Conservation (phyloP, 805 yeast species). For the Ogataea zsoltii region DNA sequence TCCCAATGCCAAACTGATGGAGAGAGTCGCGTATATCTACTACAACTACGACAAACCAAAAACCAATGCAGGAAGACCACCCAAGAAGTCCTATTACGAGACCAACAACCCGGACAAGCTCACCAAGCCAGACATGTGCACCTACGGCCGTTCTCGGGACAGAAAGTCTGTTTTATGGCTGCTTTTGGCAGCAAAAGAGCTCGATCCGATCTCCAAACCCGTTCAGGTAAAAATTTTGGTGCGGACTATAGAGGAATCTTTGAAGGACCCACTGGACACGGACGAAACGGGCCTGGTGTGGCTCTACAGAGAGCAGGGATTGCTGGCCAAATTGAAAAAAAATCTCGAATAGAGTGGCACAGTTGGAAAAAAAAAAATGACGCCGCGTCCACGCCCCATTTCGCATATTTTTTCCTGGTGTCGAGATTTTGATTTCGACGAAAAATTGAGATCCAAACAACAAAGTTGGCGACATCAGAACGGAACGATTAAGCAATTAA, state of each 20-base stretch:
- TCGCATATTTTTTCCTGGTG: neutral
- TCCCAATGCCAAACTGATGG: slow-evolving; percentile 40
- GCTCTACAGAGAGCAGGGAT: slow-evolving; percentile 30
- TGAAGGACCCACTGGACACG: slow-evolving; percentile 8
- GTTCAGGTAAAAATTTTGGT: slow-evolving; percentile 27
- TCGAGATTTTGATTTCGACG: slow-evolving; percentile 1
- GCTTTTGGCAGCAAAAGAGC: slow-evolving; percentile 69
- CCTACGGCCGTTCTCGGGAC: slow-evolving; percentile 56
- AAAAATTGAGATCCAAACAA: neutral
- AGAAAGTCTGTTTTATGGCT: slow-evolving; percentile 81
- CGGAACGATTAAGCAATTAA: slow-evolving; percentile 2
- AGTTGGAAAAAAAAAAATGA: neutral
- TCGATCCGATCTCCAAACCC: slow-evolving; percentile 44
- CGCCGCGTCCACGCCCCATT: too few species aligned
- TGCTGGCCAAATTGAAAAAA: slow-evolving; percentile 24
- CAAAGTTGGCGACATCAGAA: too few species aligned
- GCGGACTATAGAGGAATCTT: slow-evolving; percentile 24
- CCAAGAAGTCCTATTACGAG: slow-evolving; percentile 32
- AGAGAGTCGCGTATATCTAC: slow-evolving; percentile 37
- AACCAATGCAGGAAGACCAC: neutral
- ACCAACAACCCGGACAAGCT: slow-evolving; percentile 35
- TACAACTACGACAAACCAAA: slow-evolving; percentile 28
- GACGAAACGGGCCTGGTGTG: slow-evolving; percentile 19
- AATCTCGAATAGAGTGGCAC: slow-evolving; percentile 6
- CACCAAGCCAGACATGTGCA: slow-evolving; percentile 39